Conservation (phyloP, 768 basidiomycete genomes). For the Leccinum subtestaceum region DNA sequence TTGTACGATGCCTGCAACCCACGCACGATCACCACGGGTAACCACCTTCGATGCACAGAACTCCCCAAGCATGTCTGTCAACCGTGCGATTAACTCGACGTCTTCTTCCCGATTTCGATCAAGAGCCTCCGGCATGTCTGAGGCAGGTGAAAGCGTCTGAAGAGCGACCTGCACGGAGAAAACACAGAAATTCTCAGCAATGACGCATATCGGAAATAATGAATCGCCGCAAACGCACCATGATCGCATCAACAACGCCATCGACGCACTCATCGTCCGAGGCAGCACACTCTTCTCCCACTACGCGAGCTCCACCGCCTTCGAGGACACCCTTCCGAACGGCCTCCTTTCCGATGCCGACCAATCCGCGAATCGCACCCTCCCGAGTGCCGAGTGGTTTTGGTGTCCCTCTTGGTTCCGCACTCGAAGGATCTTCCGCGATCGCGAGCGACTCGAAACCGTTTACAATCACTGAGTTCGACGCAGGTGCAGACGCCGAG, state of each 20-base stretch:
- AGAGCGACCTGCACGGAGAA: constrained; percentile 52
- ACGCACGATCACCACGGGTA: constrained; percentile 50
- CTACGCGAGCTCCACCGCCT: constrained; percentile 72
- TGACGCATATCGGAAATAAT: neutral
- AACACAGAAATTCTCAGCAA: neutral
- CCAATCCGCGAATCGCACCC: constrained; percentile 84
- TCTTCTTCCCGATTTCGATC: constrained; percentile 51
- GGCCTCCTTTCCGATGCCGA: constrained; percentile 83
- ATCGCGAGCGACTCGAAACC: constrained; percentile 29
- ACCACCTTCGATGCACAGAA: constrained; percentile 56
- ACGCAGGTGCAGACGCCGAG: constrained; percentile 4
- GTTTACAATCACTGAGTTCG: constrained; percentile 20
- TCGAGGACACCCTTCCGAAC: constrained; percentile 79
- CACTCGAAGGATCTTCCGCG: constrained; percentile 31
- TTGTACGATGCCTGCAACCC: constrained; percentile 59
- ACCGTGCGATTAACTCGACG: constrained; percentile 39
- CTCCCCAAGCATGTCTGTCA: constrained; percentile 57
- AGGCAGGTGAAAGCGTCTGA: constrained; percentile 52
- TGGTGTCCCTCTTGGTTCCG: constrained; percentile 37
- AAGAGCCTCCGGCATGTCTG: constrained; percentile 58
- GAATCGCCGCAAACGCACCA: constrained; percentile 41
- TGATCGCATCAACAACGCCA: constrained; percentile 54
- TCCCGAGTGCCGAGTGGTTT: constrained; percentile 82
- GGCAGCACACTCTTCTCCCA: constrained; percentile 61
- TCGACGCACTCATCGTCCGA: constrained; percentile 33